Percentiles rank a stretch among this genome's conserved stretches.
These are phyloP conservation scores for Cydonia oblonga DNA, from an alignment of 331 rosid genomes.

Conservation along the genomic window DNA sequence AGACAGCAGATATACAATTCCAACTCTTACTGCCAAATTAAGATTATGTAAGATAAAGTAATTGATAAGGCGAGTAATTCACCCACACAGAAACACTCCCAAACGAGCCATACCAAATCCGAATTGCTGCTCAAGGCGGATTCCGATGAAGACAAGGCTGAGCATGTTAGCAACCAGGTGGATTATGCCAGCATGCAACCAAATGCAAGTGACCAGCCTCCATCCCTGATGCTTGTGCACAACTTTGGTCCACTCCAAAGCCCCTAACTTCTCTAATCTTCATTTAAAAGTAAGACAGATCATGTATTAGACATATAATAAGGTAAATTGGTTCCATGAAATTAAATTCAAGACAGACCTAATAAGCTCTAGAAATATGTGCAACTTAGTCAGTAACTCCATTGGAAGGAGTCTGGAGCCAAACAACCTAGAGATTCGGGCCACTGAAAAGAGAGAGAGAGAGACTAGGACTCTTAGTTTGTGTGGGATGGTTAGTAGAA, in stretches of 20 bases:
- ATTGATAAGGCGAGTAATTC: background rate
- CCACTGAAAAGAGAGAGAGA: no score
- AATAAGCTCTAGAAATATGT: background rate
- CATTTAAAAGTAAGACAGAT: background rate
- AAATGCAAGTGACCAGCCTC: slow-evolving; percentile 73
- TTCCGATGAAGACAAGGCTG: slow-evolving; percentile 75
- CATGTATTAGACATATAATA: background rate
- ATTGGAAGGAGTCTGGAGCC: no score
- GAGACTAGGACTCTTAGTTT: no score
- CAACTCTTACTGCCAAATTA: slow-evolving; percentile 50
- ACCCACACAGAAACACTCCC: background rate
- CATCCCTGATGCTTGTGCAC: slow-evolving; percentile 60
- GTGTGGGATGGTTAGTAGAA: no score
- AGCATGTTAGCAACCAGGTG: slow-evolving; percentile 71
- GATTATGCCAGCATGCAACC: slow-evolving; percentile 84
- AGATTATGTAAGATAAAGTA: background rate
- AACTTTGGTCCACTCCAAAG: slow-evolving; percentile 40
- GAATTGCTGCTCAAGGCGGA: slow-evolving; percentile 80
- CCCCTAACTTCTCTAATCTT: slow-evolving; percentile 74
- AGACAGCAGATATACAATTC: slow-evolving; percentile 46
- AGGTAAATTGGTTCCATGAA: background rate
- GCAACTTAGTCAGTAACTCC: background rate
- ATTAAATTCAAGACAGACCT: background rate
- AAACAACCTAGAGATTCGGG: no score
- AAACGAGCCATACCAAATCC: slow-evolving; percentile 48